Percentiles rank a stretch among this genome's conserved stretches.
These are phyloP conservation scores for Pichia membranifaciens DNA, from an alignment of 805 yeast genomes.

Conservation along the genomic window DNA sequence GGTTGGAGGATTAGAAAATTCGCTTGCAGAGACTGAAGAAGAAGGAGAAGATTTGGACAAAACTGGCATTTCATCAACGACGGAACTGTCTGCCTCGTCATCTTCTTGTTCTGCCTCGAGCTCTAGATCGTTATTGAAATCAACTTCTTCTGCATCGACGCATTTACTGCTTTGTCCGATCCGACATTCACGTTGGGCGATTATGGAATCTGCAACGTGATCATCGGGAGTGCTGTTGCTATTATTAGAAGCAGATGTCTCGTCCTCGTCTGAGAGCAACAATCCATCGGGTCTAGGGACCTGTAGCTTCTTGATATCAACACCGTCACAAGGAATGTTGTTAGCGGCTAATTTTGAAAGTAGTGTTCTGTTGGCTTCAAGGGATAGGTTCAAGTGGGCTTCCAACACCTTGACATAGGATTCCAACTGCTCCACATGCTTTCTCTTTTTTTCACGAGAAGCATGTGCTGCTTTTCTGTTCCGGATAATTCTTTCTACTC, in stretches of 20 bases:
- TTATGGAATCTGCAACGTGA: too few species aligned
- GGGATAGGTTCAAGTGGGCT: conserved; percentile 14
- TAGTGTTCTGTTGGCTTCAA: conserved; percentile 5
- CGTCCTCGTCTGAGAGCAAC: conserved; percentile 18
- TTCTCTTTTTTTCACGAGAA: conserved; percentile 91
- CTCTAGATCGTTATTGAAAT: not conserved
- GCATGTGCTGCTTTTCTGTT: conserved; percentile 98
- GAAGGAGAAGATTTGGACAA: conserved; percentile 5
- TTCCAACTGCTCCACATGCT: conserved; percentile 83
- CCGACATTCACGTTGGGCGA: too few species aligned
- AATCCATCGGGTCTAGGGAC: conserved; percentile 25
- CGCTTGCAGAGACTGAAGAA: conserved; percentile 1
- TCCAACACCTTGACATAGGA: conserved; percentile 44
- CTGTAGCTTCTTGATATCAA: conserved; percentile 10
- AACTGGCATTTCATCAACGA: not conserved
- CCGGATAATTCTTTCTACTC: conserved; percentile 86
- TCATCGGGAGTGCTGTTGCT: too few species aligned
- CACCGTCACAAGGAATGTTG: conserved; percentile 12
- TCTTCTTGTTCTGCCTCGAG: not conserved
- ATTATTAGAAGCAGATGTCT: conserved; percentile 8
- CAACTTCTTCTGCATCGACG: conserved; percentile 2
- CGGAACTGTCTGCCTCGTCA: conserved; percentile 13
- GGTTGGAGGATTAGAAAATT: conserved; percentile 10
- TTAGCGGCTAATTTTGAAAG: conserved; percentile 15
- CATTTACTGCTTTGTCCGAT: conserved; percentile 7